Base-by-base conservation (phyloP, 495 filamentous ascomycete genomes). In the Aspergillus coremiiformis region DNA sequence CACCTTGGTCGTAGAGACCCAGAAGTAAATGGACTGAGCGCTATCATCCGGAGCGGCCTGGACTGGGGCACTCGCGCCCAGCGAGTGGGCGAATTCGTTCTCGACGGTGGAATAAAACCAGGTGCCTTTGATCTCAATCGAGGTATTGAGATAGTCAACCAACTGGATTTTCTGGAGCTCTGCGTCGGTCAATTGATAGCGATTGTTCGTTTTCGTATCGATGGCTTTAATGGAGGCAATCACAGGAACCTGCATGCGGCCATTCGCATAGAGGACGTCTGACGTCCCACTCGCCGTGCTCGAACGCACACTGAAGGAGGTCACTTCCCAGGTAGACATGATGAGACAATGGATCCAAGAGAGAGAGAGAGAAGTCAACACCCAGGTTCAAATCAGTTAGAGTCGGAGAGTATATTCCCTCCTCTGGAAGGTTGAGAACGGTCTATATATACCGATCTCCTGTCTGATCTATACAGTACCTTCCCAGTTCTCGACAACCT, bases 201-300 rank as follows among this genome's bases (percentile, higher is more conserved):
- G 32, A 15, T 23, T 26, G 33, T 19, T 4, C 15, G 37, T 21
- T 8, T 10, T 30, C 19, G 10, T 22, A 19, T 21, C 24, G 3
- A 39, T 26, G 0, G 47, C 47, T 22, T 15, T 41, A 20, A 50
- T 27, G n/a, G 22, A 15, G 20, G 41, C 47, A 41, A 23, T 23
- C 3, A 41, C 47, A n/a, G 47, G 32, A 1, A 42, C 47, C 17
- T 50, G 47, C 47, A 50, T 50, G 3, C 23, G 6, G 35, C 47
- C 33, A 41, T 50, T 41, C 19, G 47, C 47, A 26, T 26, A 41
- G 33, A 50, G 32, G 14, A 8, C 5, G 21, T 50, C 33, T 19
- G 47, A 15, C 12, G 5, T 19, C 2, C 10, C 4, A 5, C 22
- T 14, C 5, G 37, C 11, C 12, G 47, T 41, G 21, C 20, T 41